These are phyloP conservation scores for Agrostemma githago DNA, from an alignment of 148 eudicot genomes.

Conservation along the genomic window DNA sequence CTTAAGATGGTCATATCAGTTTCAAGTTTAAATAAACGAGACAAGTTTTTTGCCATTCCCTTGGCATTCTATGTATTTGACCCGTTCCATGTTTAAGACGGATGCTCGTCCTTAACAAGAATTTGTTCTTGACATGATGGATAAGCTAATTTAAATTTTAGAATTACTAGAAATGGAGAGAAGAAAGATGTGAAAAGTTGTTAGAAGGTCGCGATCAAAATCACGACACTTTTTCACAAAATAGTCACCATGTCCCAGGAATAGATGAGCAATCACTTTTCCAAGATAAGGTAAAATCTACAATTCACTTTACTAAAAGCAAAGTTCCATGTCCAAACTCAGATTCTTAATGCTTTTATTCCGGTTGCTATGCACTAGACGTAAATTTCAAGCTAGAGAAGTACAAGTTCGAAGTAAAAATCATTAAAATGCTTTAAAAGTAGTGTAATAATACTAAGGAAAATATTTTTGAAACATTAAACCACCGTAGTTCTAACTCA, in stretches of 20 bases:
- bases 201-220: not conserved
- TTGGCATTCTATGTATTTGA: too few relatives aligned
- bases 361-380: not conserved
- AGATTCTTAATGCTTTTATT: too few relatives aligned
- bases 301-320: not conserved
- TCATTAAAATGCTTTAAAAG: not conserved
- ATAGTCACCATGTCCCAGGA: too few relatives aligned
- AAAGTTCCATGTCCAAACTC: not conserved
- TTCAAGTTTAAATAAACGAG: too few relatives aligned
- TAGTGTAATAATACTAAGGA: not conserved
- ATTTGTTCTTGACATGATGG: too few relatives aligned
- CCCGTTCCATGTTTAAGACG: too few relatives aligned
- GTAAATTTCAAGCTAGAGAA: not conserved
- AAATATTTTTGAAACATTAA: not conserved
- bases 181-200: not conserved
- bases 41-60: not conserved
- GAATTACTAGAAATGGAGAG: not conserved
- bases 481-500: not conserved
- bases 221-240: not conserved
- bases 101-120: too few relatives aligned
- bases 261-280: not conserved
- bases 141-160: not conserved
- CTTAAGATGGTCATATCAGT: too few relatives aligned
- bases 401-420: not conserved
- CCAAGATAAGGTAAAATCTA: not conserved